Conservation (phyloP, 805 yeast genomes). For the Teunomyces tritomae region DNA sequence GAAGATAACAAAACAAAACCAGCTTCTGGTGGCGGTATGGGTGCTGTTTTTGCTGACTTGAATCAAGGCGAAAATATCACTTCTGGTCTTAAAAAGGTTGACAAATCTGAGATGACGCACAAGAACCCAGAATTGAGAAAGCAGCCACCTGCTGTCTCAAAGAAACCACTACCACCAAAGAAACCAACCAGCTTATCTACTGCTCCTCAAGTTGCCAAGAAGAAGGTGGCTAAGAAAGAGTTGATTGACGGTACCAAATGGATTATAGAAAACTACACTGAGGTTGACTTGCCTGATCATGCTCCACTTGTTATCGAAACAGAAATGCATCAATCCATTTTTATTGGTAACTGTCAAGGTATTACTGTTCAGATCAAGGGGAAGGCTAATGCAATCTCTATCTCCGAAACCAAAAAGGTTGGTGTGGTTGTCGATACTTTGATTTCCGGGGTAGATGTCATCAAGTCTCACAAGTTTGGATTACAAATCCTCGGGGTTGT, state of each 20-base stretch:
- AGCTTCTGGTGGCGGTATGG: slow-evolving; percentile 52
- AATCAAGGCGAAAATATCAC: slow-evolving; percentile 85
- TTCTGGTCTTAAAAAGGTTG: slow-evolving; percentile 84
- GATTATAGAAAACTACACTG: slow-evolving; percentile 79
- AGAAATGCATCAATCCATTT: slow-evolving; percentile 82
- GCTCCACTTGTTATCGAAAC: slow-evolving; percentile 71
- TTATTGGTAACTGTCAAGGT: slow-evolving; percentile 76
- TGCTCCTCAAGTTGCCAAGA: slow-evolving; percentile 26
- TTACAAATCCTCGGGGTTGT: slow-evolving; percentile 79
- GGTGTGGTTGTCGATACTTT: slow-evolving; percentile 82
- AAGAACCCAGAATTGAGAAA: slow-evolving; percentile 81
- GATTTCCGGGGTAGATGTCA: slow-evolving; percentile 84
- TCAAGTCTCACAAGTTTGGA: slow-evolving; percentile 78
- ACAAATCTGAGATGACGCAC: slow-evolving; percentile 90
- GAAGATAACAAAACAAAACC: slow-evolving; percentile 5
- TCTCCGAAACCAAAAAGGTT: slow-evolving; percentile 67
- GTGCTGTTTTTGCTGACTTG: slow-evolving; percentile 88
- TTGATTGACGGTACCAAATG: slow-evolving; percentile 79
- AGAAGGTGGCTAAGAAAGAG: slow-evolving; percentile 53
- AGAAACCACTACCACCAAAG: slow-evolving; percentile 77
- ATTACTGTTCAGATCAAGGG: slow-evolving; percentile 82
- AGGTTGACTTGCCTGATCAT: slow-evolving; percentile 38
- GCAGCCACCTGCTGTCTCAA: slow-evolving; percentile 44
- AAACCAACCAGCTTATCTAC: slow-evolving; percentile 68
- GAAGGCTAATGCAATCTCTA: slow-evolving; percentile 83